These are phyloP conservation scores for Celoporthe dispersa DNA, from an alignment of 2,329 filamentous ascomycete genomes.

Conservation along the genomic window DNA sequence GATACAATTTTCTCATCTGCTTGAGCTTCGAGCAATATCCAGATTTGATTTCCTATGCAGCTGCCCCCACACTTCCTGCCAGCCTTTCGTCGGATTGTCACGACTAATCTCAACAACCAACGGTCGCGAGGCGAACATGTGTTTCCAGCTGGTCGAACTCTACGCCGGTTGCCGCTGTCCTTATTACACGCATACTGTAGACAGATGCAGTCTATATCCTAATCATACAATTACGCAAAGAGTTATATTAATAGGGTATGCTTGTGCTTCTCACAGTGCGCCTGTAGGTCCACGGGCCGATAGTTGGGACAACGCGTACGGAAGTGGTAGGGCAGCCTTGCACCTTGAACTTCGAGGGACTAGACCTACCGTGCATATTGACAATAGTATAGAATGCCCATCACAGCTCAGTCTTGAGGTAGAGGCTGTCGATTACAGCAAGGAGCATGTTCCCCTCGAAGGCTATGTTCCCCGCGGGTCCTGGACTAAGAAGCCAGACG, in stretches of 20 bases:
- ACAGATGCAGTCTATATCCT: conserved; percentile 12
- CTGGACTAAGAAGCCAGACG: background rate
- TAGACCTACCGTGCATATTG: background rate
- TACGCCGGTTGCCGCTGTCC: conserved; percentile 11
- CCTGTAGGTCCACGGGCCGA: too few relatives aligned
- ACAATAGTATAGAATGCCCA: background rate
- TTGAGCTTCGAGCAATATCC: background rate
- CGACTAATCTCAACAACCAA: background rate
- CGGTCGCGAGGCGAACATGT: background rate
- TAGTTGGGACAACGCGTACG: too few relatives aligned
- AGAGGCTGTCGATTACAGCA: background rate
- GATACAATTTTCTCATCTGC: background rate
- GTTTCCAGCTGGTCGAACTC: conserved; percentile 16
- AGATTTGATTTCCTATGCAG: background rate
- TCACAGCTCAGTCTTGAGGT: background rate
- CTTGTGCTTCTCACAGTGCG: background rate
- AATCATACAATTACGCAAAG: background rate
- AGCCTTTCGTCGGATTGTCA: background rate
- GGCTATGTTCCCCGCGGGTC: background rate
- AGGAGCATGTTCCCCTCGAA: background rate
- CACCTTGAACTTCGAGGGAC: too few relatives aligned
- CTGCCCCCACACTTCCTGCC: background rate
- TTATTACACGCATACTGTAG: conserved; percentile 16
- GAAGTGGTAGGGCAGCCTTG: too few relatives aligned
- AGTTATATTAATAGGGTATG: conserved; percentile 6